Base-by-base conservation (phyloP, 371 early-diverging fungal species). In the Furculomyces boomerangus region DNA sequence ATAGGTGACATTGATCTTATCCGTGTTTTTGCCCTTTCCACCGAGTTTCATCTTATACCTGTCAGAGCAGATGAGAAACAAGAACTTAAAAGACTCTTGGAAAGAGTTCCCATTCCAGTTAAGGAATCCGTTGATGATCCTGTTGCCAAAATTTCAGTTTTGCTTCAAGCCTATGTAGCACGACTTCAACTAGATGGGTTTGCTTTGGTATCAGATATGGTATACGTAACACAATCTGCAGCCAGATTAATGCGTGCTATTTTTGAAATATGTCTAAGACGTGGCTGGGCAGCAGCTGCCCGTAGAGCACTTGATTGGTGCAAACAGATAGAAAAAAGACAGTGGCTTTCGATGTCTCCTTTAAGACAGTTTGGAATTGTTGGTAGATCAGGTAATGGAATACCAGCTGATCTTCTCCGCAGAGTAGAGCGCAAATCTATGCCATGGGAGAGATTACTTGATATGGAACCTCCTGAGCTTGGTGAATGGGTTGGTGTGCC, bases 61-160 rank as follows among this genome's bases (percentile, higher is more conserved):
- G 91, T 95, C 2, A 81, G 98, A 35, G 89, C 92, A 61, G 94
- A 95, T 59, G 98, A 98, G 67, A 88, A 90, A 67, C 74, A 90
- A 49, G 96, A 96, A 66, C 67, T 98, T 40, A 72, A 81, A 39
- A 89, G 91, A 61, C 67, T 95, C 59, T 54, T 88, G n/a, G 96
- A 93, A 55, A 81, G 93, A 37, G 93, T 92, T 7, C 95, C 95
- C 16, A 77, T 93, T 3, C 95, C 94, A 13, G 77, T 95, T 57
- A 90, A 91, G 69, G 95, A 91, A 57, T 73, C 78, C 22, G 61
- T 90, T 5, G 93, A 94, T 57, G 88, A 87, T 55, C 86, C 94
- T 1, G 79, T 86, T 3, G 87, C 91, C 59, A 98, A 98, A 71
- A 81, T 95, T 60, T 90, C 90, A 54, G 89, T 92, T n/a, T 66